These are phyloP conservation scores for Teratosphaeria viscida DNA, from an alignment of 2,329 filamentous ascomycete species.

Conservation along the genomic window DNA sequence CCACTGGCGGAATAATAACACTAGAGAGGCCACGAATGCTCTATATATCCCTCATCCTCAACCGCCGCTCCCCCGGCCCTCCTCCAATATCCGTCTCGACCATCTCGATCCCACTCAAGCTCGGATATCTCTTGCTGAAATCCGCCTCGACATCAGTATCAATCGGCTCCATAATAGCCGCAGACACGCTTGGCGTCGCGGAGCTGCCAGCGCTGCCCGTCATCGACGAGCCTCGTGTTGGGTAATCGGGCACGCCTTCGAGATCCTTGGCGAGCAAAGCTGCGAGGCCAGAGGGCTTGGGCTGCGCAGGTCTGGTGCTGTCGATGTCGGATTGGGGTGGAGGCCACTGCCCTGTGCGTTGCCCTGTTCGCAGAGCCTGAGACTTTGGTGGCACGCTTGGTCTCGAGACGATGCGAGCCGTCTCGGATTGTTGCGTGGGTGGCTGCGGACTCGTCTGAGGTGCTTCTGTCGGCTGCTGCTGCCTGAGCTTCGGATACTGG, in stretches of 20 bases:
- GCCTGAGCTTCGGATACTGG: conserved; percentile 15
- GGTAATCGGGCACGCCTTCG: conserved; percentile 28
- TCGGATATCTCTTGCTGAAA: conserved; percentile 81
- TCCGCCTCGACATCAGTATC: conserved; percentile 57
- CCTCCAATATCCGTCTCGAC: conserved; percentile 45
- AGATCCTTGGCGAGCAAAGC: conserved; percentile 27
- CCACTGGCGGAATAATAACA: no score
- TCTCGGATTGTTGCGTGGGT: conserved; percentile 14
- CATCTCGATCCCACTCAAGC: conserved; percentile 75
- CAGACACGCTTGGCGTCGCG: neutral
- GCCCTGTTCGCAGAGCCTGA: conserved; percentile 44
- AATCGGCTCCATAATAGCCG: conserved; percentile 28
- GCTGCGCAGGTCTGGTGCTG: conserved; percentile 1
- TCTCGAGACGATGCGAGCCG: conserved; percentile 24
- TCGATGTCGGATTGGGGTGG: conserved; percentile 1
- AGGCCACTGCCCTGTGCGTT: conserved; percentile 8
- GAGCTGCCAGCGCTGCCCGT: neutral
- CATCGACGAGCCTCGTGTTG: conserved; percentile 4
- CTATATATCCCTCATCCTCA: conserved; percentile 1
- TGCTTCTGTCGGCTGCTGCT: conserved; percentile 3
- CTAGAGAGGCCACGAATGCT: neutral
- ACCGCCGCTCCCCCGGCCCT: neutral
- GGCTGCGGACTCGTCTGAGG: conserved; percentile 7
- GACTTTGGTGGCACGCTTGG: conserved; percentile 52
- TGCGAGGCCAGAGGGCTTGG: conserved; percentile 18